Percentiles rank a stretch among this genome's conserved stretches.
phyloP scores from a whole-genome alignment of 371 early-diverging fungal genomes.

The Actinomucor elegans region DNA sequence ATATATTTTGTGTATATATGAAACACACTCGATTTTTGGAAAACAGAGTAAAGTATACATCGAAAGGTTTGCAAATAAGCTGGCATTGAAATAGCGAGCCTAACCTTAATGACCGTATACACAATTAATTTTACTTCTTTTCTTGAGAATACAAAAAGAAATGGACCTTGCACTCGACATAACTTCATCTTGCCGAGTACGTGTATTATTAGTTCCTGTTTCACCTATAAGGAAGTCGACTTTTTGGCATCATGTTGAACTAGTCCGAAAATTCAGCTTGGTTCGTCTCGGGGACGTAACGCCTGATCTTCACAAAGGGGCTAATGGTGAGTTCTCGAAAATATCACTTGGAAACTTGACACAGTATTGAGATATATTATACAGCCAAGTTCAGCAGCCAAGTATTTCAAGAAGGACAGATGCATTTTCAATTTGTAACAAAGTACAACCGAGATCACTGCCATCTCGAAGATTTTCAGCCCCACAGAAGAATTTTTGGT shows the following conservation, averaged over 20 bases:
- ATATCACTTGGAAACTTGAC: no score
- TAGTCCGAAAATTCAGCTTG: conserved; percentile 58
- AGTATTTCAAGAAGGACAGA: conserved; percentile 66
- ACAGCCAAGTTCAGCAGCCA: conserved; percentile 29
- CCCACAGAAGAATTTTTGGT: conserved; percentile 76
- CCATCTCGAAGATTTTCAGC: conserved; percentile 78
- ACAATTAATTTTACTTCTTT: background rate
- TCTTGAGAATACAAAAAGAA: background rate
- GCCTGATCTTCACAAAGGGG: conserved; percentile 55
- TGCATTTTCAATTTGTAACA: conserved; percentile 78
- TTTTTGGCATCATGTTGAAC: conserved; percentile 70
- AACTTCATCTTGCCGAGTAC: conserved; percentile 63
- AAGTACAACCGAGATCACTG: conserved; percentile 61
- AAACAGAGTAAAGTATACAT: no score
- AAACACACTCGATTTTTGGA: no score
- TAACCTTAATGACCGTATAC: no score
- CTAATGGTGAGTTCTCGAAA: conserved; percentile 43
- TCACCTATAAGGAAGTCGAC: conserved; percentile 69
- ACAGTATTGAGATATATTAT: background rate
- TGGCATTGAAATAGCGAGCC: no score
- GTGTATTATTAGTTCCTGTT: conserved; percentile 77
- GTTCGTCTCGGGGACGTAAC: conserved; percentile 64
- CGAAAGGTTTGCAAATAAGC: no score
- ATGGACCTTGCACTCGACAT: conserved; percentile 59
- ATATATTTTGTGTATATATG: no score